Base-by-base conservation (phyloP, 495 filamentous ascomycete species). In the Chaetomium fimeti region DNA sequence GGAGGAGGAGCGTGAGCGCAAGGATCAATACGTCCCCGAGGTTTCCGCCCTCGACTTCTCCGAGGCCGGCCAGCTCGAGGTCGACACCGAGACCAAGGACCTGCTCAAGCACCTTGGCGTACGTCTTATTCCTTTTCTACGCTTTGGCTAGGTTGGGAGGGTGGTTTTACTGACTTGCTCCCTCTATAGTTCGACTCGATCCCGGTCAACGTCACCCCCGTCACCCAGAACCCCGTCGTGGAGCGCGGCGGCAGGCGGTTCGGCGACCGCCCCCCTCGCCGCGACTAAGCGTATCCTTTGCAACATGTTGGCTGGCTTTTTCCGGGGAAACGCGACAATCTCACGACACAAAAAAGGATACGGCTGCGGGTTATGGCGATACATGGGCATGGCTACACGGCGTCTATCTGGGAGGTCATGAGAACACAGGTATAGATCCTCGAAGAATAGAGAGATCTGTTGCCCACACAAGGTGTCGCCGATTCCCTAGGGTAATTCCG, bases 11-110 rank as follows among this genome's bases (percentile, higher is more conserved):
- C 89, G 94, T 84, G 94, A 98, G 85, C 88, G 94, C 76, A 98
- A 98, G 89, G 94, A 98, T 85, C 95, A 98, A 87, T 98, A 97
- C 83, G 94, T 98, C 66, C 95, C 95, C 70, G 94, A 98, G 82
- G 83, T 98, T 72, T 98, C 95, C 48, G 94, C 95, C 72, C 90
- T 98, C 76, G 95, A 98, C 85, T 94, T 96, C 83, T 88, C 85
- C 74, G 94, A 97, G 84, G 87, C 83, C 74, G 95, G 95, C 69
- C 87, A 90, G 77, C 85, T 98, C 75, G 95, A 98, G 69, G 90
- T 98, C 70, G 94, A 98, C 77, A 75, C 83, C 76, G 95, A 98
- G 81, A 98, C 94, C 75, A 97, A 97, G 87, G 94, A 98, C 77
- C 82, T 98, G 72, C 84, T 98, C 78, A 98, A 98, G 90, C 89